Evolutionary conservation across 2,329 filamentous ascomycete species (phyloP).

Genomic region (Gnomoniopsis smithogilvyi): DNA sequence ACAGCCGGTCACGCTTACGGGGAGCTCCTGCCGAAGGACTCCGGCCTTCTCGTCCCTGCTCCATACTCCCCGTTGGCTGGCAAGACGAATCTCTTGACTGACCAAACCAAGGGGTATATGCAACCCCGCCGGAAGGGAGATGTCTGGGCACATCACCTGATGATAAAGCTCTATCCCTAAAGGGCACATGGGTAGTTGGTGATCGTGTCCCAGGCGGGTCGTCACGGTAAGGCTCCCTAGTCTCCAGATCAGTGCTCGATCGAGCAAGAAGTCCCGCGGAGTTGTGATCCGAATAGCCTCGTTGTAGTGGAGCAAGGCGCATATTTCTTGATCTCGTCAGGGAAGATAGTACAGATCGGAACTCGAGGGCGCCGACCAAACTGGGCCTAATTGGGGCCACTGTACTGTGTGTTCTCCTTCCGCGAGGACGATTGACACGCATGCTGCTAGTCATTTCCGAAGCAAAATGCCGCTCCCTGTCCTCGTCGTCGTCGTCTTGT

Average conservation of each 20-base stretch:
- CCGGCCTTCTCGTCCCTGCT: neutral
- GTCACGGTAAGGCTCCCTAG: slow-evolving; percentile 12
- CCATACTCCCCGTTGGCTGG: neutral
- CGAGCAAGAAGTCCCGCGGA: slow-evolving; percentile 14
- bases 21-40: neutral
- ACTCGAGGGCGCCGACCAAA: slow-evolving; percentile 89
- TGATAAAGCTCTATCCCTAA: slow-evolving; percentile 43
- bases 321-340: slow-evolving; percentile 79
- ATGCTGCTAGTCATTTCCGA: slow-evolving; percentile 91
- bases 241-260: slow-evolving; percentile 5
- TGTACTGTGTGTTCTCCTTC: slow-evolving; percentile 66
- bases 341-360: slow-evolving; percentile 84
- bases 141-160: slow-evolving; percentile 38
- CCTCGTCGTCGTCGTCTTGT: slow-evolving; percentile 38
- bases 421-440: slow-evolving; percentile 71
- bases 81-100: neutral
- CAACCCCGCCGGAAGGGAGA: slow-evolving; percentile 22
- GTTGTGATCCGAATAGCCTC: slow-evolving; percentile 66
- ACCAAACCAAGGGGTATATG: neutral
- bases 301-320: slow-evolving; percentile 64
- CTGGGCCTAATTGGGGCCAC: slow-evolving; percentile 88
- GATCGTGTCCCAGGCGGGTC: neutral
- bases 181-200: slow-evolving; percentile 3
- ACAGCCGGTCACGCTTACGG: slow-evolving; percentile 1
- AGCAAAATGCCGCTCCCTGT: slow-evolving; percentile 61